Evolutionary conservation across 345 rosid genomes (phyloP).

Genomic region (Populus alba): DNA sequence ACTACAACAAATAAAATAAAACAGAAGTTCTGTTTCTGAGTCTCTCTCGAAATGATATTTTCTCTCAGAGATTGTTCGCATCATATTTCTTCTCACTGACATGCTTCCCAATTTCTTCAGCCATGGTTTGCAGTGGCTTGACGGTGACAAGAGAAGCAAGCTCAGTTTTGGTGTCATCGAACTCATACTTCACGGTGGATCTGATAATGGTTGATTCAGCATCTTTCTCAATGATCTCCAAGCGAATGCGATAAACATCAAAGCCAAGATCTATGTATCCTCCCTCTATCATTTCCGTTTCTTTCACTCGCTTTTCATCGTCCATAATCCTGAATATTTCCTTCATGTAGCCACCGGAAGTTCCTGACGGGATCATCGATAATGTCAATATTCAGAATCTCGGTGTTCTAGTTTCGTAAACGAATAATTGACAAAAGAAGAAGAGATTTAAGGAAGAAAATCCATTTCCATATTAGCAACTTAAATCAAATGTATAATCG

Average conservation of each 20-base stretch:
- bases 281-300: conserved; percentile 36
- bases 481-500: too few species aligned
- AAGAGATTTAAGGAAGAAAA: too few species aligned
- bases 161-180: conserved; percentile 27
- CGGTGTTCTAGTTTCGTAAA: too few species aligned
- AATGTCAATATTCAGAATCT: too few species aligned
- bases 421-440: too few species aligned
- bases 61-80: neutral
- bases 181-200: conserved; percentile 31
- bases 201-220: conserved; percentile 19
- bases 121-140: conserved; percentile 14
- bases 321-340: conserved; percentile 31
- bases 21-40: too few species aligned
- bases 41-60: too few species aligned
- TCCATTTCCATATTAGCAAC: too few species aligned
- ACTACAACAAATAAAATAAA: too few species aligned
- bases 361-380: conserved; percentile 11
- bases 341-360: conserved; percentile 31
- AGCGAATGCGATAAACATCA: conserved; percentile 6
- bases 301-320: conserved; percentile 37
- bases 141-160: conserved; percentile 18
- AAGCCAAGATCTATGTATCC: conserved; percentile 29
- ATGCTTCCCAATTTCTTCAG: conserved; percentile 29
- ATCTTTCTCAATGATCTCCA: conserved; percentile 44
- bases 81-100: conserved; percentile 5